A percentile compares a stretch with the other conserved stretches of the same genome.
These are phyloP conservation scores for Aphanoascus verrucosus DNA, from an alignment of 2,329 filamentous ascomycete genomes.

Conservation along the genomic window DNA sequence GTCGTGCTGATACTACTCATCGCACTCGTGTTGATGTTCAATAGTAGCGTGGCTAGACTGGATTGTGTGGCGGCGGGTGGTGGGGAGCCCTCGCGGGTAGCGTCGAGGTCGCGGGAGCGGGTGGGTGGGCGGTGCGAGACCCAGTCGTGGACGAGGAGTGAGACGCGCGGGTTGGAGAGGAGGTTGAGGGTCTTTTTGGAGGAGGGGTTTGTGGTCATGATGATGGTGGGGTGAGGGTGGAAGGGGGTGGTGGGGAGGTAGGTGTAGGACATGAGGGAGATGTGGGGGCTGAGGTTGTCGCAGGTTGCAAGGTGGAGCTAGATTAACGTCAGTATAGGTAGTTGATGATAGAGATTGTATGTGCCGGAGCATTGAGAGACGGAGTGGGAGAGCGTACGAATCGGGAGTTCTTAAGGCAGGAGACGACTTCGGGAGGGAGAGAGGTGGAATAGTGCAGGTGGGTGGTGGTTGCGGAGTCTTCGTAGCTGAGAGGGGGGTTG, in stretches of 20 bases:
- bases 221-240: conserved; percentile 64
- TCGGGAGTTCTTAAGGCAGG: conserved; percentile 85
- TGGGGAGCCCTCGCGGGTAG: conserved; percentile 51
- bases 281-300: conserved; percentile 70
- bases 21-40: conserved; percentile 83
- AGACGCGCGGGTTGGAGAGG: conserved; percentile 72
- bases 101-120: conserved; percentile 44
- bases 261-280: conserved; percentile 98
- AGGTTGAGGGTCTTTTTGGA: conserved; percentile 66
- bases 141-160: conserved; percentile 96
- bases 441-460: conserved; percentile 57
- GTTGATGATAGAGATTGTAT: conserved; percentile 7
- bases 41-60: conserved; percentile 67
- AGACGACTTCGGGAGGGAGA: conserved; percentile 73
- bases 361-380: neutral
- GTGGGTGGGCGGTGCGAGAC: conserved; percentile 83
- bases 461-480: conserved; percentile 62
- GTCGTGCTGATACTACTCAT: conserved; percentile 84
- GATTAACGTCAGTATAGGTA: conserved; percentile 10
- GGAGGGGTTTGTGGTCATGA: conserved; percentile 81
- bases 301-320: conserved; percentile 94
- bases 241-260: conserved; percentile 74
- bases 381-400: conserved; percentile 52
- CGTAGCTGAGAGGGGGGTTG: conserved; percentile 62
- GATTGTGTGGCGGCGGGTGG: conserved; percentile 54